Evolutionary conservation across 192 early-diverging fungal genomes (phyloP), one percentile per base, ranked within the genome.

Genomic region (Rhizoclosmatium sp.): DNA sequence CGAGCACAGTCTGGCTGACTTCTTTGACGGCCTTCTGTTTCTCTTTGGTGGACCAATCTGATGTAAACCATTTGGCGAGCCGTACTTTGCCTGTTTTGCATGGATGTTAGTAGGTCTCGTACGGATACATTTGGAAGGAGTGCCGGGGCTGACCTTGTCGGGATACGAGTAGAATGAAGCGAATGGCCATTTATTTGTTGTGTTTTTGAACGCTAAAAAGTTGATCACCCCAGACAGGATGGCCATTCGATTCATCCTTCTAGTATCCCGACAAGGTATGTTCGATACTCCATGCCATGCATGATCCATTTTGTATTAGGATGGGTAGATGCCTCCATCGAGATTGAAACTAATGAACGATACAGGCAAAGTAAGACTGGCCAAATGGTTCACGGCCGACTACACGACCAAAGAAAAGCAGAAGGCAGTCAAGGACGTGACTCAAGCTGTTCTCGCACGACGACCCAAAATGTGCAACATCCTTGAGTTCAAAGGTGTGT

Each of bases 381-480:
- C 87, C n/a, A 89, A 89, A 68, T 89, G 87, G 87, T 89, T 89
- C 77, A 85, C 83, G 0, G 81, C 84, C 9, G 87, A 89, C 78
- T 89, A 85, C 85, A 76, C 83, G 7, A 66, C 67, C 21, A 99
- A 99, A 85, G 96, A 99, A 82, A 99, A 97, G 84, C 80, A 89
- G 67, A 96, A 97, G 84, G 95, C 94, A 69, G 90, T 97, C 47
- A 98, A 98, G 83, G 96, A 99, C 59, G 94, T 96, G 42, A 94
- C 92, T 44, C 93, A 94, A 76, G 90, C 96, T 21, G 97, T 98
- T 0, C 86, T 98, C 4, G 85, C 93, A 58, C 89, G 97, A 74
- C 89, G 92, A 78, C 90, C 95, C 2, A 97, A 96, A 83, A 97
- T 98, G 94, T 98, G 96, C 87, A 99, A 99, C 82, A 96, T 99